Evolutionary conservation across 768 basidiomycete genomes (phyloP).

Genomic region (Lactarius pseudohatsudake): DNA sequence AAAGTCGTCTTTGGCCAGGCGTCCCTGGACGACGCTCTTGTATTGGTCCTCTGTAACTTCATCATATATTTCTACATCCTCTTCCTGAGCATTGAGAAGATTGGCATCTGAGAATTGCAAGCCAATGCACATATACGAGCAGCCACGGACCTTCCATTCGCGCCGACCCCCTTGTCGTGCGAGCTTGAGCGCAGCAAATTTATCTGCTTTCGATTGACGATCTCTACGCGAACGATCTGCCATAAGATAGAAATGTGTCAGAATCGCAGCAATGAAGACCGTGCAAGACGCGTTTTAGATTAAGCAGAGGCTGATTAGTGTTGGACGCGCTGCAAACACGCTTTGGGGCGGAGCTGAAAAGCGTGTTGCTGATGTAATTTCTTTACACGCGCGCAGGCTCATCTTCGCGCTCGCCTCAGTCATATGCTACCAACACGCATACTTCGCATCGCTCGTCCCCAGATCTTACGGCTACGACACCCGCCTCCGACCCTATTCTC

Average conservation of each 20-base stretch:
- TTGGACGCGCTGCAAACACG: slow-evolving; percentile 32
- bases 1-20: slow-evolving; percentile 88
- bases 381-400: neutral
- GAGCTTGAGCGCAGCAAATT: slow-evolving; percentile 59
- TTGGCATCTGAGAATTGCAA: slow-evolving; percentile 15
- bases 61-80: slow-evolving; percentile 78
- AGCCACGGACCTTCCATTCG: slow-evolving; percentile 52
- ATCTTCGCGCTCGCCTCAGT: neutral
- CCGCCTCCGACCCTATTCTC: neutral
- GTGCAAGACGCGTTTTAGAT: slow-evolving; percentile 6
- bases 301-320: neutral
- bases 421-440: slow-evolving; percentile 21
- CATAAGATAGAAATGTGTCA: slow-evolving; percentile 30
- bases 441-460: slow-evolving; percentile 10
- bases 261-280: neutral
- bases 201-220: slow-evolving; percentile 39
- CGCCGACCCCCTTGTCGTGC: slow-evolving; percentile 40
- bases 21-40: slow-evolving; percentile 73
- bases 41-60: slow-evolving; percentile 91
- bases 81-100: slow-evolving; percentile 38
- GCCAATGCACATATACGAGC: slow-evolving; percentile 1
- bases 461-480: slow-evolving; percentile 4
- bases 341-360: slow-evolving; percentile 35
- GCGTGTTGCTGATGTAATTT: slow-evolving; percentile 26
- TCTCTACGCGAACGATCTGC: slow-evolving; percentile 34